phyloP scores from a whole-genome alignment of 1,139 yeast genomes.

The Barnettozyma hawaiiensis region DNA sequence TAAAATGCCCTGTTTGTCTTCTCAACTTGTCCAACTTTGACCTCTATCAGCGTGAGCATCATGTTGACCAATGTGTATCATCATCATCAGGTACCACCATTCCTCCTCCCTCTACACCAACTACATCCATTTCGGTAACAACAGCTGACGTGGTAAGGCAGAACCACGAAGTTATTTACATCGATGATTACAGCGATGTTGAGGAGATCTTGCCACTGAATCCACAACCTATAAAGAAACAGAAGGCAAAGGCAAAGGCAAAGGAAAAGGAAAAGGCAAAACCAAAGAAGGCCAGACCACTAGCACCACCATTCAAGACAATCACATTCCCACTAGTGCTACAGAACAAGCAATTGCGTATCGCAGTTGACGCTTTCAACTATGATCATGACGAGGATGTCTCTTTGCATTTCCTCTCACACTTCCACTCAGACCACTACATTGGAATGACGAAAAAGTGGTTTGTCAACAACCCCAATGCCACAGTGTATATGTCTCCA shows the following conservation, averaged over 20 bases:
- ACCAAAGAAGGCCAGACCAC: constrained; percentile 20
- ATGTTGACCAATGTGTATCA: constrained; percentile 44
- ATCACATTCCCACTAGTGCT: constrained; percentile 35
- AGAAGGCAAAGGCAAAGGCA: constrained; percentile 8
- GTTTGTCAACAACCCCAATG: constrained; percentile 42
- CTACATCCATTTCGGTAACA: neutral
- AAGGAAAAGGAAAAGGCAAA: constrained; percentile 8
- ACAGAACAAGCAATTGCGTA: neutral
- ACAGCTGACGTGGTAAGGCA: constrained; percentile 3
- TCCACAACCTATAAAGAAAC: neutral
- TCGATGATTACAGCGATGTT: constrained; percentile 1
- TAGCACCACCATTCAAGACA: constrained; percentile 52
- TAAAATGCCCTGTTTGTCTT: constrained; percentile 47
- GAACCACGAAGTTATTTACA: constrained; percentile 10
- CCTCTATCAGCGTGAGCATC: constrained; percentile 44
- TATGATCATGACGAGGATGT: constrained; percentile 31
- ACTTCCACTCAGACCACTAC: constrained; percentile 92
- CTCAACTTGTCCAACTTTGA: constrained; percentile 32
- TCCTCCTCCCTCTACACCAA: neutral
- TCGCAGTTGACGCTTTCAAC: constrained; percentile 63
- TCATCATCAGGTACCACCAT: neutral
- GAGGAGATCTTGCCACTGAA: neutral
- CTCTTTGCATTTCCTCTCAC: constrained; percentile 53
- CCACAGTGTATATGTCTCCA: constrained; percentile 59
- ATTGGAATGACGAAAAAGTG: constrained; percentile 78